Evolutionary conservation across 2,329 filamentous ascomycete species (phyloP), one percentile per base, ranked within the genome.

Genomic region (Xylaria polymorpha): DNA sequence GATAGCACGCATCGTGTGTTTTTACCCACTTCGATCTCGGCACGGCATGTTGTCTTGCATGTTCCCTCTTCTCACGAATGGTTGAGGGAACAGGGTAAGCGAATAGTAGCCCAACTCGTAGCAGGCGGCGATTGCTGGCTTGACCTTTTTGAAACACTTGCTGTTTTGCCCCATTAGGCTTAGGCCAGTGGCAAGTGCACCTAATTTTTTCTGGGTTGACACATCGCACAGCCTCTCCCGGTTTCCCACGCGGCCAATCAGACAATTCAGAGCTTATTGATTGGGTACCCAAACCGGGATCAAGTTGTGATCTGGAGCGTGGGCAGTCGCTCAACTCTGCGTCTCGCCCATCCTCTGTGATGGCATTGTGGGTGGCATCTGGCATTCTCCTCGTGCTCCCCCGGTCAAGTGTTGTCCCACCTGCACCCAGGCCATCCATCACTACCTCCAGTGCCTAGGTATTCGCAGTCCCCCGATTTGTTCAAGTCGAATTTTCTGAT

Each of bases 401-500:
- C 55, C 64, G 51, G 68, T 37, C 61, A 56, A 66, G 51, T 39
- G n/a, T 39, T 50, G 57, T 61, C 60, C 60, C 61, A 68, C 63
- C n/a, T n/a, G n/a, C n/a, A n/a, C n/a, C n/a, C 35, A 66, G 65
- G 58, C 60, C 64, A 63, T 65, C 59, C 25, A 4, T 29, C 25
- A 29, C 25, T 29, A 29, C 4, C 25, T 29, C 25, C 25, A 14
- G 48, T 46, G 29, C 58, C 32, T 39, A 32, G 18, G 8, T 55
- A 61, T 68, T 64, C 68, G 57, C 62, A 71, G 62, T 61, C 64
- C 66, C 66, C 66, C 55, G 61, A 65, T 71, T 61, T 64, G 72
- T 64, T 53, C 44, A 66, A 18, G 59, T 73, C 70, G 75, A 80
- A 75, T 82, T 82, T 83, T 82, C 75, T 82, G 77, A 83, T 82